Base-by-base conservation (phyloP, 768 basidiomycete genomes). In the Xerocomellus amylosporus region DNA sequence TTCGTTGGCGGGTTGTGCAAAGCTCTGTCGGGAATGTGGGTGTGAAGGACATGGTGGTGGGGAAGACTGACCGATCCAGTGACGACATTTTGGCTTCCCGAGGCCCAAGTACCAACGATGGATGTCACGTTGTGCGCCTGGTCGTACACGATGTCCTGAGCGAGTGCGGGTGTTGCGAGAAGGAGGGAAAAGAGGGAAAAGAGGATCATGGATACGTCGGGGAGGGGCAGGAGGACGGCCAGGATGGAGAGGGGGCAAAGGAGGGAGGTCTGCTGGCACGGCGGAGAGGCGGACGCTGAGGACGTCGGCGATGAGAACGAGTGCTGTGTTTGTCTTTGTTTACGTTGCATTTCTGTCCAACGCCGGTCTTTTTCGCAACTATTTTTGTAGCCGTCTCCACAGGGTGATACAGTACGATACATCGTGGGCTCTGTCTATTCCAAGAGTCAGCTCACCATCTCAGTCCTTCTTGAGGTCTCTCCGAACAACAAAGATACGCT, bases 401-500 rank as follows among this genome's bases (percentile, higher is more conserved):
- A 31, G 30, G 31, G 31, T 31, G 8, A 19, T 30, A 30, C 9
- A 9, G 30, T 31, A 38, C 33, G 15, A 37, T 34, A 47, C 45
- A 36, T 17, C 30, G 31, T 34, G 19, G 19, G 28, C 41, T 26
- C 40, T 15, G n/a, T 49, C 31, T 47, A 55, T 47, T 59, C 7
- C 26, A 20, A 30, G 49, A 51, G n/a, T 19, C 26, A 36, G 22
- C 26, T 4, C 4, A 26, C 26, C 13, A 46, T 34, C 51, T 66
- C 66, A 93, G 72, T 93, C 90, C 72, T 88, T 89, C 82, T 93
- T 93, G 70, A 93, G 71, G 38, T 91, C 88, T 69, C 86, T 77
- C 64, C 82, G 78, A 57, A 92, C 75, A 20, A 92, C 77, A 66
- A 91, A 93, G 52, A 90, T 72, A 54, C 28, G 81, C 73, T 91